A percentile compares a stretch with the other conserved stretches of the same genome.
Evolutionary conservation across 495 filamentous ascomycete genomes (phyloP).

Genomic region (Cryomyces minteri): DNA sequence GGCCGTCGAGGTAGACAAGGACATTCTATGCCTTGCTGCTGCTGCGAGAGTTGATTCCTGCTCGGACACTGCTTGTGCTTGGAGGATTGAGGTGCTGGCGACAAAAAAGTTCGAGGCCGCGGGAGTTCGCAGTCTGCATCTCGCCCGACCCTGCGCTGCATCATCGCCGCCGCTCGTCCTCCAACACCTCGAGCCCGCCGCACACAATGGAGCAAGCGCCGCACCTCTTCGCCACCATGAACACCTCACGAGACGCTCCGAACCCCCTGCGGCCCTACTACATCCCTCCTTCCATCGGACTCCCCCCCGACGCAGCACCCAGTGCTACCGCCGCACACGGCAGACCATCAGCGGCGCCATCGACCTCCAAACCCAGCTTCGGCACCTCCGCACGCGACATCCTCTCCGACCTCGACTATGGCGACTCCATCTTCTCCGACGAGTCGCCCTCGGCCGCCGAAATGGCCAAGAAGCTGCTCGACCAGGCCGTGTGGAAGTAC

Average conservation of each 20-base stretch:
- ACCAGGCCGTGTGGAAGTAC: slow-evolving; percentile 77
- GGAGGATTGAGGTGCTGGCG: too few species aligned
- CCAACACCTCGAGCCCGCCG: background rate
- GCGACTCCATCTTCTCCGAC: slow-evolving; percentile 57
- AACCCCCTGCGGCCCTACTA: slow-evolving; percentile 95
- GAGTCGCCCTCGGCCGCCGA: slow-evolving; percentile 53
- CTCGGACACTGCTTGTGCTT: too few species aligned
- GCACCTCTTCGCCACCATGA: slow-evolving; percentile 5
- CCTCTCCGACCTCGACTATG: slow-evolving; percentile 75
- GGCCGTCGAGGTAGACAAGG: too few species aligned
- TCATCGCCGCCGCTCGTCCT: background rate
- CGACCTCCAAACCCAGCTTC: slow-evolving; percentile 25
- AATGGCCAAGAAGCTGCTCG: slow-evolving; percentile 49
- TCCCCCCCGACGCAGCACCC: slow-evolving; percentile 12
- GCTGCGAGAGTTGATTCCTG: too few species aligned
- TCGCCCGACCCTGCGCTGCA: too few species aligned
- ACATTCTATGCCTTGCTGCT: too few species aligned
- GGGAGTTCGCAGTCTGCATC: too few species aligned
- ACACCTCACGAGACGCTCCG: slow-evolving; percentile 36
- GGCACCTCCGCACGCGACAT: slow-evolving; percentile 67
- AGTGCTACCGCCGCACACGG: slow-evolving; percentile 5
- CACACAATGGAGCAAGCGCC: background rate
- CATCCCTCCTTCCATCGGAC: slow-evolving; percentile 62
- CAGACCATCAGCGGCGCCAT: slow-evolving; percentile 2
- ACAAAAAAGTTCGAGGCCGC: background rate